Base-by-base conservation (phyloP, 2,329 filamentous ascomycete genomes). In the Akanthomyces muscarius region DNA sequence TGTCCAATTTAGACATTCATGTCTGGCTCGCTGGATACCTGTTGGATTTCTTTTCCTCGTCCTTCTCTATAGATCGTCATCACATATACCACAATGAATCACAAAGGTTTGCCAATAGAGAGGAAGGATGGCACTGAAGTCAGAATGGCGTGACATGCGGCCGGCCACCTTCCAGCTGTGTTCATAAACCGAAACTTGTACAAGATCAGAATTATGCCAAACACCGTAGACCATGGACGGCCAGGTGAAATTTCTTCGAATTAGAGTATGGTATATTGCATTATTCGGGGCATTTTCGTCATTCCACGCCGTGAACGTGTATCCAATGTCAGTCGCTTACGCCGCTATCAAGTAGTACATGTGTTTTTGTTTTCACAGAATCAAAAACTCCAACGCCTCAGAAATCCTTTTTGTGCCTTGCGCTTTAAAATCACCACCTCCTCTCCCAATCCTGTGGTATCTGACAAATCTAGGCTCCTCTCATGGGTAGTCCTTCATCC, bases 401-500 rank as follows among this genome's bases (percentile, higher is more conserved):
- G n/a, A 5, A 10, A 21, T 33, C 18, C 53, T 13, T 30, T 38
- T 47, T 3, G 18, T 6, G 6, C 33, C 18, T 25, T 23, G n/a
- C 14, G 13, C 38, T 28, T 33, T 36, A 11, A 36, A 36, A 30
- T 50, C 23, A 30, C 28, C 42, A 18, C 42, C 14, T 36, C 4
- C 16, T 52, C 13, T 0, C 3, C 18, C 48, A n/a, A 25, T 6
- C 33, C 5, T 36, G 1, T 36, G 7, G 33, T 36, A 11, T 7
- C 5, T 36, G 33, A 11, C n/a, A 21, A 28, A 28, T 47, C 23
- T 28, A 13, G 3, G 18, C 7, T 2, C 8, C 25, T 4, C 0
- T 63, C 28, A 63, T 2, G 54, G 54, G 13, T 81, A 82, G 66
- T 84, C 81, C 11, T 62, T 70, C 64, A 83, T 83, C 1, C 81